phyloP scores from a whole-genome alignment of 352 stramenopile genomes.

The Phytophthora citricola region DNA sequence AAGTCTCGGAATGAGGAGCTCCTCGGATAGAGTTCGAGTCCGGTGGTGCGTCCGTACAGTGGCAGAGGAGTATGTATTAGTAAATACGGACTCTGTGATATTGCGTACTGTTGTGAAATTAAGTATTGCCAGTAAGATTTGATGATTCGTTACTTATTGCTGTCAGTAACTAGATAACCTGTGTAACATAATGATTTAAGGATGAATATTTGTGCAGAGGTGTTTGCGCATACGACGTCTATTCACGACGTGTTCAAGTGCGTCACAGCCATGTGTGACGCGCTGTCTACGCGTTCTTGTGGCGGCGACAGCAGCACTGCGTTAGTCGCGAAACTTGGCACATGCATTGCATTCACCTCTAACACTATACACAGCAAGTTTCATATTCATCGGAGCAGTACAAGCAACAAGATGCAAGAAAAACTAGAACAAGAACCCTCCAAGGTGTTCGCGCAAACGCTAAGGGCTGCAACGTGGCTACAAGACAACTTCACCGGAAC shows the following conservation, averaged over 20 bases:
- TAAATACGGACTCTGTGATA: not conserved
- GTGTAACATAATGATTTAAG: not conserved
- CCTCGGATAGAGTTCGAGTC: not conserved
- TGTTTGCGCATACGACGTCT: slow-evolving; percentile 24
- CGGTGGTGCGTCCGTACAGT: slow-evolving; percentile 26
- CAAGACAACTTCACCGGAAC: slow-evolving; percentile 18
- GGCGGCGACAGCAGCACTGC: not conserved
- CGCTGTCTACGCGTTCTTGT: slow-evolving; percentile 7
- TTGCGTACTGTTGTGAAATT: not conserved
- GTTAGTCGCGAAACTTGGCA: not conserved
- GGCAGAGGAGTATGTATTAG: slow-evolving; percentile 5
- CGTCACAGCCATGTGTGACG: slow-evolving; percentile 1
- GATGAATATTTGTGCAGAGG: not conserved
- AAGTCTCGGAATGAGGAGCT: slow-evolving; percentile 37
- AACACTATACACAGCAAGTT: not conserved
- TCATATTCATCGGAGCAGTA: not conserved
- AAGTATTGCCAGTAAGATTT: not conserved
- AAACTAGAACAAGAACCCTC: too few species aligned
- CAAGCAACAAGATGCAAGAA: not conserved
- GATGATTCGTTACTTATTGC: too few species aligned
- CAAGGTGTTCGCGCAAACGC: too few species aligned
- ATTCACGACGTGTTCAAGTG: slow-evolving; percentile 17
- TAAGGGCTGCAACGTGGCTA: too few species aligned
- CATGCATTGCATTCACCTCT: too few species aligned
- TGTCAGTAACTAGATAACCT: not conserved